Evolutionary conservation across 1,284 basidiomycete species (phyloP).

Genomic region (Apiotrichum gamsii): DNA sequence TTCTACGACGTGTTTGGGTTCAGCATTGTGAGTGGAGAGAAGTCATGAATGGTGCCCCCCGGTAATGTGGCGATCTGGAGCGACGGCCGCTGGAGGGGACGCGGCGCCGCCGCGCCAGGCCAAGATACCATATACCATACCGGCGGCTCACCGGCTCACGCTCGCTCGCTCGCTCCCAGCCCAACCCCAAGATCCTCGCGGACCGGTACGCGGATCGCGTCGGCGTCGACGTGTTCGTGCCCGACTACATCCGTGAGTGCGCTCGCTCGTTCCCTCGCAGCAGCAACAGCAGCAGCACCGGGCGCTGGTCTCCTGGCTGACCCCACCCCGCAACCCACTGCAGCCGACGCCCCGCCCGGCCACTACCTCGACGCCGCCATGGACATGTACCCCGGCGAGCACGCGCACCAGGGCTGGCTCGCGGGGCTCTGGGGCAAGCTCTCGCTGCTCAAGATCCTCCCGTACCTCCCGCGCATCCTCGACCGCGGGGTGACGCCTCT

Average conservation of each 20-base stretch:
- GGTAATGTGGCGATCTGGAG: too few relatives aligned
- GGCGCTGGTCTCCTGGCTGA: neutral
- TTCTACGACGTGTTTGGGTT: conserved; percentile 60
- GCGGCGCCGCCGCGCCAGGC: too few relatives aligned
- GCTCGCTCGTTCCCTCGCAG: neutral
- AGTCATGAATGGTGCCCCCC: too few relatives aligned
- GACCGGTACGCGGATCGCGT: conserved; percentile 55
- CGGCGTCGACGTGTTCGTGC: conserved; percentile 58
- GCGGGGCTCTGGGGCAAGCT: conserved; percentile 5
- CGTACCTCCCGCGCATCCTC: conserved; percentile 9
- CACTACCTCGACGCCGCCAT: conserved; percentile 16
- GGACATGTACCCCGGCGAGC: conserved; percentile 22
- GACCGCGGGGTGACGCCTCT: neutral
- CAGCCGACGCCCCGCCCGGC: conserved; percentile 21
- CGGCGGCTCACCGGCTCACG: neutral
- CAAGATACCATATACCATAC: too few relatives aligned
- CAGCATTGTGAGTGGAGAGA: conserved; percentile 42
- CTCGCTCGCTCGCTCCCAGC: conserved; percentile 10
- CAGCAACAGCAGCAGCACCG: too few relatives aligned
- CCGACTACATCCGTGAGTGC: conserved; percentile 33
- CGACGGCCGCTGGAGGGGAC: too few relatives aligned
- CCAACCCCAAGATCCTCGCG: conserved; percentile 59
- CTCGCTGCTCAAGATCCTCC: conserved; percentile 9
- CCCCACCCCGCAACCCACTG: too few relatives aligned
- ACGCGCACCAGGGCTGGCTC: conserved; percentile 11